Evolutionary conservation across 164 flowering plant species (phyloP).

Genomic region (Piper longum): DNA sequence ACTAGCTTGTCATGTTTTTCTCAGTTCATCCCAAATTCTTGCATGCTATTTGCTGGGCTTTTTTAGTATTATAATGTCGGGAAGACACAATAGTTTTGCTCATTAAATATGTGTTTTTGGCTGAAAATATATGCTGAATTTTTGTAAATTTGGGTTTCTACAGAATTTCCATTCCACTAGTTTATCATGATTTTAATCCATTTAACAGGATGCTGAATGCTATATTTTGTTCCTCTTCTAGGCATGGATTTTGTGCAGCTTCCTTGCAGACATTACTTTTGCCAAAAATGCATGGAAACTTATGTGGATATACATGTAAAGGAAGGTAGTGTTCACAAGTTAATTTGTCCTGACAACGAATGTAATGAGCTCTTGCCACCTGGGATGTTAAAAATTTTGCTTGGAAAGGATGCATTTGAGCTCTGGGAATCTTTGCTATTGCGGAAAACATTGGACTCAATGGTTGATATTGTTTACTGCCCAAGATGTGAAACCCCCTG

Average conservation of each 20-base stretch:
- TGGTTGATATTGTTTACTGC: constrained; percentile 78
- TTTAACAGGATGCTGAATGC: neutral
- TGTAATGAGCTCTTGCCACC: constrained; percentile 73
- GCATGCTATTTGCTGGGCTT: too few species aligned
- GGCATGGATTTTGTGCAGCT: constrained; percentile 61
- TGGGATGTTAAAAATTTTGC: constrained; percentile 48
- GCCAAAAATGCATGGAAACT: constrained; percentile 75
- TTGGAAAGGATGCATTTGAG: constrained; percentile 64
- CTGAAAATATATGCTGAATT: too few species aligned
- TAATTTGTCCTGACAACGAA: constrained; percentile 57
- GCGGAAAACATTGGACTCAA: constrained; percentile 70
- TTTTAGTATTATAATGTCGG: too few species aligned
- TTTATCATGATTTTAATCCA: neutral
- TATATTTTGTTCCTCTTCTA: constrained; percentile 9
- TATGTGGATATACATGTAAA: constrained; percentile 53
- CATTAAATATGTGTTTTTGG: too few species aligned
- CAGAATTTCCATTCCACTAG: neutral
- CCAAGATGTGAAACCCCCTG: constrained; percentile 91
- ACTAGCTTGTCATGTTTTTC: too few species aligned
- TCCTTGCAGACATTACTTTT: constrained; percentile 83
- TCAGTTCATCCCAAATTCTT: too few species aligned
- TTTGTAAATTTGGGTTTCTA: neutral
- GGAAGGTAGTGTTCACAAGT: constrained; percentile 71
- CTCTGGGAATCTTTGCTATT: constrained; percentile 78
- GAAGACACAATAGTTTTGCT: too few species aligned